These are phyloP conservation scores for Cystoisospora suis DNA, from an alignment of 169 alveolate genomes.

Conservation along the genomic window DNA sequence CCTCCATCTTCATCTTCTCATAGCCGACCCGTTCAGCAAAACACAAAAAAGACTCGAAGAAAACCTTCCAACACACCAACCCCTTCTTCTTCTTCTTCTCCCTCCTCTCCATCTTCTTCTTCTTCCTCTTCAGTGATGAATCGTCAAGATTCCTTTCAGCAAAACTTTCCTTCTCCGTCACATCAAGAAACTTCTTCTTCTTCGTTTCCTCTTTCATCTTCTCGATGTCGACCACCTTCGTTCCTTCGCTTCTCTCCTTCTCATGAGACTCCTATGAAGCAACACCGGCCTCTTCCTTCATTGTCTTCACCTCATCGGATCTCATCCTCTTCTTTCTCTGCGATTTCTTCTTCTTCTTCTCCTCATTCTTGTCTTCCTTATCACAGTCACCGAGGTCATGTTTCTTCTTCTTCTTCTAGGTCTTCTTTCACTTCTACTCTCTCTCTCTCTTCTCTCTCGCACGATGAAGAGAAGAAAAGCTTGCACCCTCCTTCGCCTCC, in stretches of 20 bases:
- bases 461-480: background rate
- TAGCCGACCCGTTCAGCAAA: no score
- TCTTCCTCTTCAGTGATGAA: no score
- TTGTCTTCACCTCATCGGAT: background rate
- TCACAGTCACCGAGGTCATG: background rate
- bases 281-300: background rate
- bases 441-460: background rate
- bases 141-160: no score
- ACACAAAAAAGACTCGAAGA: no score
- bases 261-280: background rate
- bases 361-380: background rate
- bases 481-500: background rate
- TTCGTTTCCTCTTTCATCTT: background rate
- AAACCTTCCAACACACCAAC: no score
- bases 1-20: no score
- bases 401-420: background rate
- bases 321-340: background rate
- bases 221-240: background rate
- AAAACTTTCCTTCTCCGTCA: no score
- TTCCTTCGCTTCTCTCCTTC: background rate
- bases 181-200: no score
- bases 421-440: background rate
- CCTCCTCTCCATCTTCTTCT: no score
- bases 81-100: no score
- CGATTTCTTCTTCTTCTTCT: background rate